phyloP scores from a whole-genome alignment of 495 filamentous ascomycete species.

The Geoglossum glabrum region DNA sequence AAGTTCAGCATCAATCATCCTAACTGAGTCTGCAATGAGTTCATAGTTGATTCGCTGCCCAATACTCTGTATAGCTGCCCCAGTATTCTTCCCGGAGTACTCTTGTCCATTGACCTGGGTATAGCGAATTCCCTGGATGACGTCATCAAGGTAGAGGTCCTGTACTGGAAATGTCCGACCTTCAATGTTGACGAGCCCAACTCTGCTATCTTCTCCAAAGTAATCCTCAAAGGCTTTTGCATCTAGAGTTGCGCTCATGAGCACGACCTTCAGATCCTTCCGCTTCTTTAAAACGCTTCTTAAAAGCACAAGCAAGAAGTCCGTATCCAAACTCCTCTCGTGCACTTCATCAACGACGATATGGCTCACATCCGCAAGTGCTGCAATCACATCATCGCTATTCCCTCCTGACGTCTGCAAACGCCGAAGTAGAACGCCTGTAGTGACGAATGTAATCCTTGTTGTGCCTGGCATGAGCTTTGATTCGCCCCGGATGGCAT shows the following conservation, averaged over 20 bases:
- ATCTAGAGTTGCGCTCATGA: conserved; percentile 98
- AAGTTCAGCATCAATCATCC: conserved; percentile 58
- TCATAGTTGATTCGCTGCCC: conserved; percentile 88
- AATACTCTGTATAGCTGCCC: conserved; percentile 52
- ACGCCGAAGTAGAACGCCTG: conserved; percentile 78
- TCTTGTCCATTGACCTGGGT: conserved; percentile 24
- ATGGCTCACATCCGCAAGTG: conserved; percentile 77
- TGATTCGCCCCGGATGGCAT: conserved; percentile 83
- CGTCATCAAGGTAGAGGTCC: conserved; percentile 80
- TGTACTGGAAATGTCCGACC: conserved; percentile 79
- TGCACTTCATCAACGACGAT: conserved; percentile 95
- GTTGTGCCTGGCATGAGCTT: conserved; percentile 45
- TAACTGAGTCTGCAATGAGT: conserved; percentile 58
- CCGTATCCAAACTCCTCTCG: conserved; percentile 85
- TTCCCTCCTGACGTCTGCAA: conserved; percentile 71
- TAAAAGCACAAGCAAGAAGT: conserved; percentile 80
- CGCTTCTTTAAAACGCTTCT: conserved; percentile 58
- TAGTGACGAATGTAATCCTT: conserved; percentile 89
- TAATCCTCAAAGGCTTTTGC: conserved; percentile 71
- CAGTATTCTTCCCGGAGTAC: conserved; percentile 12
- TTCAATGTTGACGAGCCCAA: conserved; percentile 65
- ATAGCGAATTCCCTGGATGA: conserved; percentile 64
- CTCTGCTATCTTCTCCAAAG: conserved; percentile 46
- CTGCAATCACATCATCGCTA: conserved; percentile 43
- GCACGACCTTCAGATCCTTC: conserved; percentile 70